A percentile compares a stretch with the other conserved stretches of the same genome.
phyloP scores from a whole-genome alignment of 768 basidiomycete genomes.

The Trichaptum fuscoviolaceum region DNA sequence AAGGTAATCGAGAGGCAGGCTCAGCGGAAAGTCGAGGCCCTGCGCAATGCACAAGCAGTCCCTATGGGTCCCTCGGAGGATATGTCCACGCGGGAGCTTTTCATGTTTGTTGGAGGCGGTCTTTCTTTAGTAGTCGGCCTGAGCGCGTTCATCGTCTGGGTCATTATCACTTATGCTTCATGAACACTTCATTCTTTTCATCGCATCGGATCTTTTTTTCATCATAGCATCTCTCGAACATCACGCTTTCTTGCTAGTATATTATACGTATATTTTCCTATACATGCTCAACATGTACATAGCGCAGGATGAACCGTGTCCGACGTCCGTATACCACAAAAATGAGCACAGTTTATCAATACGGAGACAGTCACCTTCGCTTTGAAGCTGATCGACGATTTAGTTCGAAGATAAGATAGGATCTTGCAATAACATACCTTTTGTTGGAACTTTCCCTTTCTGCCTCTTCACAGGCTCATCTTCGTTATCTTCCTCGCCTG shows the following conservation, averaged over 20 bases:
- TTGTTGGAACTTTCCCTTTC: not conserved
- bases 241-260: conserved; percentile 2
- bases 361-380: not conserved
- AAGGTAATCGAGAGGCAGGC: conserved; percentile 13
- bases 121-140: conserved; percentile 8
- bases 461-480: not conserved
- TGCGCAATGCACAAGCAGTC: not conserved
- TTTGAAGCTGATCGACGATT: not conserved
- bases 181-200: conserved; percentile 3
- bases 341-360: not conserved
- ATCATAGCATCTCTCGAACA: not conserved
- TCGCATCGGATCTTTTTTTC: not conserved
- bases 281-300: conserved; percentile 2
- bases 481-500: not conserved
- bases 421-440: not conserved
- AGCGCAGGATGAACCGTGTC: conserved; percentile 5
- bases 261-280: conserved; percentile 4
- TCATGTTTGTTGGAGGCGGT: conserved; percentile 10
- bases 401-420: not conserved
- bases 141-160: conserved; percentile 10
- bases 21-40: not conserved
- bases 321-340: conserved; percentile 6
- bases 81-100: conserved; percentile 11
- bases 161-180: conserved; percentile 8
- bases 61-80: conserved; percentile 4